phyloP scores from a whole-genome alignment of 108 stramenopile genomes.

The Cylindrotheca closterium region DNA sequence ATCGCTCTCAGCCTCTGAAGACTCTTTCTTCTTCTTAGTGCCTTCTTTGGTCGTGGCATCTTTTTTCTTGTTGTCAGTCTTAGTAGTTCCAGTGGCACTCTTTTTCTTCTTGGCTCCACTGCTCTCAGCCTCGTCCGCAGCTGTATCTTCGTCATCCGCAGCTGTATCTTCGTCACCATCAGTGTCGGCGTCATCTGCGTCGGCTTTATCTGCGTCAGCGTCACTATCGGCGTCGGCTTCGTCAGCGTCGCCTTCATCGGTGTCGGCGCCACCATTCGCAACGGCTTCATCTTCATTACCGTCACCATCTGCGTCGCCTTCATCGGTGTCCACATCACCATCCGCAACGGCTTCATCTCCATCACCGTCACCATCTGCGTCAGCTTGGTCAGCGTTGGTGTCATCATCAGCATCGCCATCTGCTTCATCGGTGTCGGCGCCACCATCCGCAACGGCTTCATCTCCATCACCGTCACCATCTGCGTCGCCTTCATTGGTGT shows the following conservation, averaged over 20 bases:
- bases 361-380: background rate
- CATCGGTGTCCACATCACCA: background rate
- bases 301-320: background rate
- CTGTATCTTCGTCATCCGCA: background rate
- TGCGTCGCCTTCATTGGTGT: background rate
- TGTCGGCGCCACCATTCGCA: background rate
- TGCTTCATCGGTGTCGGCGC: background rate
- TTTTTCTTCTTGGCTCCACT: background rate
- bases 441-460: background rate
- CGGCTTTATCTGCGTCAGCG: background rate
- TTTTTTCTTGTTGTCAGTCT: conserved; percentile 12
- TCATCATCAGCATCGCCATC: background rate
- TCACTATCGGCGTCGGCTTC: background rate
- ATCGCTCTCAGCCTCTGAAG: background rate
- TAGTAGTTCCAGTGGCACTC: background rate
- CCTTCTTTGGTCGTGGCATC: conserved; percentile 2
- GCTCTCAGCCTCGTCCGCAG: background rate
- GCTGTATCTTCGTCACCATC: background rate
- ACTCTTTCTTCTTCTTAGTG: conserved; percentile 11
- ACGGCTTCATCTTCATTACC: background rate
- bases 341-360: background rate
- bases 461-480: background rate
- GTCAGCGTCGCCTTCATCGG: background rate
- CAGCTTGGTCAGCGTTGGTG: too few relatives aligned
- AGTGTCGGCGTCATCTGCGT: background rate